phyloP scores from a whole-genome alignment of 1,139 yeast genomes.

The Eremothecium sinecaudum region DNA sequence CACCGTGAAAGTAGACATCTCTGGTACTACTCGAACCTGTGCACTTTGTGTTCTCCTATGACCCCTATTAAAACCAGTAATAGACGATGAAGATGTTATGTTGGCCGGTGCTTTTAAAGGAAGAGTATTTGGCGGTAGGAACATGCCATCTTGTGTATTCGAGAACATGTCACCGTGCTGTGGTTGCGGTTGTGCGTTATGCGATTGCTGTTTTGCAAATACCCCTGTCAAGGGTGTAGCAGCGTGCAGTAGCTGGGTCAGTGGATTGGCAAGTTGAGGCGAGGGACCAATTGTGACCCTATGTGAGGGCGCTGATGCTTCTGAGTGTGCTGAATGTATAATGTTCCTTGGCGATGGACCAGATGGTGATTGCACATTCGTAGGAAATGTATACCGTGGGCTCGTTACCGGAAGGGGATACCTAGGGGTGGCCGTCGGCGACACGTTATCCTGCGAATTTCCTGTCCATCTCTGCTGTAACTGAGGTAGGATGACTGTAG shows the following conservation, averaged over 20 bases:
- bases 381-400: no score
- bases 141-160: no score
- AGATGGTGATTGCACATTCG: no score
- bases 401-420: no score
- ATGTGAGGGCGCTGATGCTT: conserved; percentile 4
- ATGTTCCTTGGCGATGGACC: no score
- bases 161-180: no score
- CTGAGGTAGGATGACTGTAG: not conserved
- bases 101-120: conserved; percentile 1
- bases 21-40: conserved; percentile 13
- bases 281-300: not conserved
- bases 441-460: not conserved
- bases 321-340: no score
- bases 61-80: conserved; percentile 8
- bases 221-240: not conserved
- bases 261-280: not conserved
- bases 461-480: conserved; percentile 1
- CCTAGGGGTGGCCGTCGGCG: no score
- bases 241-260: not conserved
- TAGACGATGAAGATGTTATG: conserved; percentile 4
- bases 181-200: no score
- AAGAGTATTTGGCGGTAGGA: no score
- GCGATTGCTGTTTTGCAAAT: not conserved
- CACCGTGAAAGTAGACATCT: conserved; percentile 9
- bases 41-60: conserved; percentile 28